Conservation (phyloP, 177 flowering plant species). For the Vitis hybrid region DNA sequence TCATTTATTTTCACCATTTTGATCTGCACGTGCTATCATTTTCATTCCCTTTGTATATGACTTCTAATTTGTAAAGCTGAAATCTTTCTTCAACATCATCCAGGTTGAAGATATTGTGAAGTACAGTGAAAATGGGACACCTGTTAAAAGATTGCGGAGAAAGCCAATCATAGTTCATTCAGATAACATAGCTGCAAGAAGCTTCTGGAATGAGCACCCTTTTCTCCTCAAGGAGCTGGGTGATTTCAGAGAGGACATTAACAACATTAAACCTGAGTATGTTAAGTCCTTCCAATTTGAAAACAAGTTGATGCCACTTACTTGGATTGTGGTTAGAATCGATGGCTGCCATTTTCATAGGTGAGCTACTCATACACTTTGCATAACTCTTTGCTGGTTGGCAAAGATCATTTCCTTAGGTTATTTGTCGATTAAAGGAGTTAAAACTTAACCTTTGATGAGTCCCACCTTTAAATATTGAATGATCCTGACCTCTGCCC, state of each 20-base stretch:
- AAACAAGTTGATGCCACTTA: slow-evolving; percentile 56
- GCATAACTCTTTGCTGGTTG: background rate
- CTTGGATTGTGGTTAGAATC: slow-evolving; percentile 79
- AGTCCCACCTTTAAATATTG: background rate
- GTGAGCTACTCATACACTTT: slow-evolving; percentile 22
- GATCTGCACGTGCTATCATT: background rate
- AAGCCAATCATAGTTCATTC: slow-evolving; percentile 32
- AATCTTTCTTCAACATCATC: background rate
- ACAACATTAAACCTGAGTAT: slow-evolving; percentile 49
- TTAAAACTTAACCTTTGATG: background rate
- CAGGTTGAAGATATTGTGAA: slow-evolving; percentile 58
- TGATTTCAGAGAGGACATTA: slow-evolving; percentile 28
- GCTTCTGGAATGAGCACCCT: slow-evolving; percentile 55
- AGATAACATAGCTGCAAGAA: slow-evolving; percentile 45
- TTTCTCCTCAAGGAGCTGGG: slow-evolving; percentile 52
- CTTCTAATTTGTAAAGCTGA: background rate
- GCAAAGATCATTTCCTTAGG: background rate
- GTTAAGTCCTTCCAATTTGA: slow-evolving; percentile 60
- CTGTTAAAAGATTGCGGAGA: slow-evolving; percentile 49
- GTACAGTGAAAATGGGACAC: slow-evolving; percentile 42
- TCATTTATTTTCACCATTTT: too few species aligned
- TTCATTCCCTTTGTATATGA: background rate
- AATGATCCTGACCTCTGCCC: background rate
- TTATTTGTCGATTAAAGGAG: too few species aligned
- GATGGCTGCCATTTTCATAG: slow-evolving; percentile 89